Conservation (phyloP, 495 filamentous ascomycete species). For the Astrothelium subdiscretum region DNA sequence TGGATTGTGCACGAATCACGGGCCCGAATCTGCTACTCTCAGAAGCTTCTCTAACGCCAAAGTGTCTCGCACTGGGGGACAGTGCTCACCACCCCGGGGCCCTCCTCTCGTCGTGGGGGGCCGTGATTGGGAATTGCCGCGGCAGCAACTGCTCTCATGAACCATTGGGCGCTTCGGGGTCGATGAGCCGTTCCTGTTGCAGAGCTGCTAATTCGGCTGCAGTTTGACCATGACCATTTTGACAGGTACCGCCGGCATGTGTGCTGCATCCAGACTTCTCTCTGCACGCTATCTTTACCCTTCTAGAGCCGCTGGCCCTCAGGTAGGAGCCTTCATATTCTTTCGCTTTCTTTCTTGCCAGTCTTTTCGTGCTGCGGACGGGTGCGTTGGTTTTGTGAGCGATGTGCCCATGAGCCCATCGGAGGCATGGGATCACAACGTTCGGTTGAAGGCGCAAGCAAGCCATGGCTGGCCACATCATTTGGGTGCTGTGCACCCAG, state of each 20-base stretch:
- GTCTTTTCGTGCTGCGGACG: constrained; percentile 1
- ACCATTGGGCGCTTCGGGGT: constrained; percentile 10
- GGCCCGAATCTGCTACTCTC: neutral
- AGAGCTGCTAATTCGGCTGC: neutral
- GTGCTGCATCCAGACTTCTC: neutral
- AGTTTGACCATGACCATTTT: constrained; percentile 3
- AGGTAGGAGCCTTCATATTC: neutral
- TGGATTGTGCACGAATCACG: neutral
- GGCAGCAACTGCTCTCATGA: neutral
- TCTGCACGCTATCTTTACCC: neutral
- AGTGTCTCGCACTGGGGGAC: neutral
- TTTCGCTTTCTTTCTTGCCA: neutral
- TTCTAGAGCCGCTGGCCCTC: neutral
- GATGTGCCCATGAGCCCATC: constrained; percentile 2
- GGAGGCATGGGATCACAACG: constrained; percentile 6
- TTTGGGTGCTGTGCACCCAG: constrained; percentile 22
- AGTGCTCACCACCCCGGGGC: neutral
- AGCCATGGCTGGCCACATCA: constrained; percentile 20
- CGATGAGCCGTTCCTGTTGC: constrained; percentile 5
- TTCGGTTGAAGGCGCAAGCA: constrained; percentile 5
- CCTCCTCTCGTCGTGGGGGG: constrained; percentile 4
- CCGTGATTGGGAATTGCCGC: constrained; percentile 6
- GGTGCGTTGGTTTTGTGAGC: constrained; percentile 9
- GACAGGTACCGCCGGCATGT: constrained; percentile 4
- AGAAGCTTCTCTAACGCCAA: neutral